Evolutionary conservation across 495 filamentous ascomycete genomes (phyloP).

Genomic region (Annulohypoxylon maeteangense): DNA sequence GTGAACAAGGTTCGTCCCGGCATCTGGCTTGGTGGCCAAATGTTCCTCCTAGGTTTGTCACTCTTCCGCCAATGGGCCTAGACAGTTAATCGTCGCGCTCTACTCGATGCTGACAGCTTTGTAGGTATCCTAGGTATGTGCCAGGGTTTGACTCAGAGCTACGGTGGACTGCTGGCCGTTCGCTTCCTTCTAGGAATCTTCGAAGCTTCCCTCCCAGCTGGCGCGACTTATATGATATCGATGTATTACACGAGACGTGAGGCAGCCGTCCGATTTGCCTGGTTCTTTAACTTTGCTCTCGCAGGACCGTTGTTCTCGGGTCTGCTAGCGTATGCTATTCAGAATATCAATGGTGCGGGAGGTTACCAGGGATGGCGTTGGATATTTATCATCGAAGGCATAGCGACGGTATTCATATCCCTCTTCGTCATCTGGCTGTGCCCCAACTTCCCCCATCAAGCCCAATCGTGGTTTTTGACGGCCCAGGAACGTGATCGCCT

Average conservation of each 20-base stretch:
- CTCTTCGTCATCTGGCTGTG: slow-evolving; percentile 74
- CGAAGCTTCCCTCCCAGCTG: slow-evolving; percentile 40
- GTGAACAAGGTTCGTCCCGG: slow-evolving; percentile 36
- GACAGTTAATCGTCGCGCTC: background rate
- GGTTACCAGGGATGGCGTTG: slow-evolving; percentile 74
- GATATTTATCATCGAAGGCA: slow-evolving; percentile 77
- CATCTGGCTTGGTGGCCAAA: slow-evolving; percentile 35
- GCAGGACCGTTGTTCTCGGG: slow-evolving; percentile 53
- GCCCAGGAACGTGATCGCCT: slow-evolving; percentile 71
- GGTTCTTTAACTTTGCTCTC: slow-evolving; percentile 47
- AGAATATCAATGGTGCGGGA: slow-evolving; percentile 69
- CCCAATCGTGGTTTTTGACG: slow-evolving; percentile 67
- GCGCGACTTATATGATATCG: slow-evolving; percentile 45
- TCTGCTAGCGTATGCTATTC: slow-evolving; percentile 72
- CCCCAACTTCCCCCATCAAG: slow-evolving; percentile 78
- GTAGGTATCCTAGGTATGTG: slow-evolving; percentile 39
- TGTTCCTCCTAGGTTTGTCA: slow-evolving; percentile 33
- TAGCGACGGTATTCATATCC: slow-evolving; percentile 71
- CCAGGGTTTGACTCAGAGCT: slow-evolving; percentile 35
- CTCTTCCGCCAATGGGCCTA: background rate
- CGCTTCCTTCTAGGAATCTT: slow-evolving; percentile 41
- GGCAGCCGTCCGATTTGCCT: slow-evolving; percentile 39
- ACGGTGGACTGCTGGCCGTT: slow-evolving; percentile 35
- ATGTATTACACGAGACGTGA: slow-evolving; percentile 46
- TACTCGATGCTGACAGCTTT: slow-evolving; percentile 10